Evolutionary conservation across 2,329 filamentous ascomycete species (phyloP), one percentile per base, ranked within the genome.

Genomic region (Claviceps citrina): DNA sequence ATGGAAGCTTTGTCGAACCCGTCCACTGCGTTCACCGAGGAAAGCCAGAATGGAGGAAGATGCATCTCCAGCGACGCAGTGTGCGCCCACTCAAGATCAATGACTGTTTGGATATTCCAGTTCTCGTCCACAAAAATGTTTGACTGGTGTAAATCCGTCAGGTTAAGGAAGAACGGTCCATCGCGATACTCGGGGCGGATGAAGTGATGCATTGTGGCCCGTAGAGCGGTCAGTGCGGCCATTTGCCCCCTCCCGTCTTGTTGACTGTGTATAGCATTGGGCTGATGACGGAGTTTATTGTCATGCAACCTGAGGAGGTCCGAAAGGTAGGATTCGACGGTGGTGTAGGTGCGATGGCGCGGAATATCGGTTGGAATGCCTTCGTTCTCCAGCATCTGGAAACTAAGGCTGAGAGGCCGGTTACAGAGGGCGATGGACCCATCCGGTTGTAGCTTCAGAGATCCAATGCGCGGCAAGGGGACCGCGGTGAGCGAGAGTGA

Each of bases 91-190:
- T 60, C 52, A 7, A 57, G 44, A 31, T 59, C 52, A 39, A 59
- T 50, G 16, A 58, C 33, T 20, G 31, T 47, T 32, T 43, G 52
- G 27, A 60, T 47, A 36, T 55, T 51, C 53, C 51, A 59, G 13
- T 54, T 33, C 16, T 51, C 32, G 32, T 59, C 51, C 13, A 58
- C 51, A 20, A 59, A 54, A 4, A 58, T 56, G 38, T 64, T 64
- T 27, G 54, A 57, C 22, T 52, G 46, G 35, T 61, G 58, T 13
- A 63, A 41, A 42, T 64, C 57, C 19, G 54, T 60, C 1, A 64
- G 50, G 1, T 38, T 47, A 24, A 54, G 46, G 16, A 53, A 39
- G 38, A 58, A 63, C 5, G 55, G 57, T 2, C 57, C 55, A 15
- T 53, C 35, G 4, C 54, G 47, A 10, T 46, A 40, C 10, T 49